Evolutionary conservation across 2,329 filamentous ascomycete genomes (phyloP).

Genomic region (Cladosporium austrohemisphaericum): DNA sequence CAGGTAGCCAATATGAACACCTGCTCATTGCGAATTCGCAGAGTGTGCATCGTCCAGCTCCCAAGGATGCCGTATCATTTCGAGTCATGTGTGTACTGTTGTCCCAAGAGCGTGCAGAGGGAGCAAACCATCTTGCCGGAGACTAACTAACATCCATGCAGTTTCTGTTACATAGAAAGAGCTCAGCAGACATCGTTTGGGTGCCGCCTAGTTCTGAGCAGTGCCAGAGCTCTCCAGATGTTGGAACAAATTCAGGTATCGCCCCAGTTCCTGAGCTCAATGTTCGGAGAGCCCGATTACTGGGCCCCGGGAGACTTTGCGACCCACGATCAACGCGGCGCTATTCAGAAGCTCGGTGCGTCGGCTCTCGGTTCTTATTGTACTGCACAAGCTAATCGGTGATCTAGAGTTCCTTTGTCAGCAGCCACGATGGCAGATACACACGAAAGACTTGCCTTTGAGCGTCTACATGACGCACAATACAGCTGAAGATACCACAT

Average conservation of each 20-base stretch:
- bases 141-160: not conserved
- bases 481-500: not conserved
- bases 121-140: not conserved
- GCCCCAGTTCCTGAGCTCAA: not conserved
- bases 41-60: not conserved
- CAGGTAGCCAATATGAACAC: not conserved
- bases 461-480: slow-evolving; percentile 6
- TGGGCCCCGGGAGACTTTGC: slow-evolving; percentile 7
- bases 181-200: not conserved
- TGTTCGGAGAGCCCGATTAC: not conserved
- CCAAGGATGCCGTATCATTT: not conserved
- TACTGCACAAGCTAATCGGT: not conserved
- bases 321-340: not conserved
- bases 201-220: not conserved
- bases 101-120: not conserved
- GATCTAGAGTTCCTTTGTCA: slow-evolving; percentile 4
- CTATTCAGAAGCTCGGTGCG: not conserved
- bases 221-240: not conserved
- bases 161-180: slow-evolving; percentile 2
- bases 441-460: not conserved
- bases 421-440: slow-evolving; percentile 4
- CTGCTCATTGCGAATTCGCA: not conserved
- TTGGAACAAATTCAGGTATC: not conserved
- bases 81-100: not conserved
- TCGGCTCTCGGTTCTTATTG: not conserved